A percentile compares a stretch with the other conserved stretches of the same genome.
phyloP scores from a whole-genome alignment of 108 stramenopile species.

The Stephanodiscus triporus region DNA sequence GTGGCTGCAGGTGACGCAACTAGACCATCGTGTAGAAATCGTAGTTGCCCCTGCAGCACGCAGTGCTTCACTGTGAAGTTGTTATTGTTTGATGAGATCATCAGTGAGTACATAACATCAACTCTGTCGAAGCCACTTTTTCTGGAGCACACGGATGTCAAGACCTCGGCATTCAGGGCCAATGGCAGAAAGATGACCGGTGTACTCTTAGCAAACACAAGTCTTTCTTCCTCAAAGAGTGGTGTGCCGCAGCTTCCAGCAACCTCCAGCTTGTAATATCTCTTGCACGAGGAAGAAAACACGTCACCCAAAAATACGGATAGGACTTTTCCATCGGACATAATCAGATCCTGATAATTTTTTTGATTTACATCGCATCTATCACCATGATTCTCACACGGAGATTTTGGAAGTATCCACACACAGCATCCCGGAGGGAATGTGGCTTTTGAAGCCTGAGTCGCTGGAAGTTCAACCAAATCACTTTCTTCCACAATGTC shows the following conservation, averaged over 20 bases:
- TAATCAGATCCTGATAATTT: neutral
- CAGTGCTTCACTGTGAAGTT: neutral
- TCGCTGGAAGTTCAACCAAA: neutral
- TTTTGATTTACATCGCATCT: neutral
- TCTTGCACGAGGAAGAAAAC: slow-evolving; percentile 12
- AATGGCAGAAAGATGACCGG: slow-evolving; percentile 1
- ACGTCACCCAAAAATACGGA: slow-evolving; percentile 9
- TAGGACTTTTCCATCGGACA: slow-evolving; percentile 7
- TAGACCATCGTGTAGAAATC: neutral
- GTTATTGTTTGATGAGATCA: neutral
- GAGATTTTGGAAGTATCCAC: neutral
- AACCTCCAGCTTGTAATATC: slow-evolving; percentile 3
- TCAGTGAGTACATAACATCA: neutral
- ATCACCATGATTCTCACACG: neutral
- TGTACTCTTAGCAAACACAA: neutral
- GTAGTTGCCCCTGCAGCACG: neutral
- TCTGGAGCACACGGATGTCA: neutral
- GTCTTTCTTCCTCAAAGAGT: neutral
- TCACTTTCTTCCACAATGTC: neutral
- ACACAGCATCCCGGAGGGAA: slow-evolving; percentile 10
- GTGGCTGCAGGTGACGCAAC: too few relatives aligned
- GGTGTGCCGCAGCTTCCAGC: neutral
- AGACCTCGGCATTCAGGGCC: neutral
- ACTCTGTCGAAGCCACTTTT: neutral
- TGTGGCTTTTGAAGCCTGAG: slow-evolving; percentile 6